Base-by-base conservation (phyloP, 129 eudicot species). In the Gnaphalium uliginosum region DNA sequence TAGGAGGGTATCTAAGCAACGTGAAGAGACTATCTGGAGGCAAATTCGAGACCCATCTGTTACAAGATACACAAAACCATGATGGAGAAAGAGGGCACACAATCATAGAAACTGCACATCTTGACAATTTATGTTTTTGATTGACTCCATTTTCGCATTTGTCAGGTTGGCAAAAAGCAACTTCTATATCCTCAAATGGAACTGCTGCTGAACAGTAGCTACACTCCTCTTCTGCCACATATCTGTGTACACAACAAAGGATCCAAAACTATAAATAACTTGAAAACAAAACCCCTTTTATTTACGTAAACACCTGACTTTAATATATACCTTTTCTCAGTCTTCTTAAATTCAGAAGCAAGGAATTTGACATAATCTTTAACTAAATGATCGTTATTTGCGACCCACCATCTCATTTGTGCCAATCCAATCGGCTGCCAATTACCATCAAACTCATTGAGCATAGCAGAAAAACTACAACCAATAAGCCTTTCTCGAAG, bases 61-160 rank as follows among this genome's bases (percentile, higher is more conserved):
- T 78, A 72, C 98, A 93, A 73, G 86, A 91, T 14, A 89, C 78
- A 63, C 99, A 95, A 77, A 76, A 85, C 99, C 97, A 91, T 51
- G 82, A 35, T 6, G 94, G 91, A 80, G 91, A 75, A 66, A 71
- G 57, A 6, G 93, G 89, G 69, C 89, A 86, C 58, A 91, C 81
- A 61, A 43, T 73, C 96, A 95, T 89, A 11, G 97, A 84, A 74
- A 74, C 90, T 8, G 92, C 76, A 75, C 96, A 95, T 11, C 99
- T 81, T 76, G 82, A 13, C 19, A 85, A 84, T 75, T 87, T 86
- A 67, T 92, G 96, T 25, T 66, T 82, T 54, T 68, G 81, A 58
- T 58, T 48, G 41, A 13, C 79, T 58, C 80, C 87, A 4, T 64
- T 5, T 29, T 41, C 64, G 51, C 78, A 29, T 7, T 67, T 73